Evolutionary conservation across 1,284 basidiomycete genomes (phyloP), one percentile per base, ranked within the genome.

Genomic region (Exsudoporus floridanus): DNA sequence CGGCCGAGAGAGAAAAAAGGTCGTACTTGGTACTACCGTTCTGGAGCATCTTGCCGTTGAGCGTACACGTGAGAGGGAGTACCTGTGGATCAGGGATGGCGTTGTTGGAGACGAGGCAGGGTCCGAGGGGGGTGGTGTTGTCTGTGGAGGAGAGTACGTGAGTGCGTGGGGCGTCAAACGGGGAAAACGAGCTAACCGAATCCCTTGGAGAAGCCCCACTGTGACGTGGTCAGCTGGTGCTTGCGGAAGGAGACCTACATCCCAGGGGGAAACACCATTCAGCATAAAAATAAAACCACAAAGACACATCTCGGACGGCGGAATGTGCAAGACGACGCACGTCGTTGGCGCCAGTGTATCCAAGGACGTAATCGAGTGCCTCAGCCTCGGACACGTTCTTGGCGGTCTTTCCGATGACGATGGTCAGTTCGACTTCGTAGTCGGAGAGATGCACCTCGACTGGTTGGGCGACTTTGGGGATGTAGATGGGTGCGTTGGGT

Each of bases 361-460:
- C 92, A 0, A 92, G 77, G 4, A 95, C 85, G 60, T 92, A 91
- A 62, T 91, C 82, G 46, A 93, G 72, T 0, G 92, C 92, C 5
- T 93, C 80, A 0, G 75, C 79, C 60, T 88, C 86, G 0, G 78
- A 76, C 8, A 94, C 90, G 62, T 95, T 73, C 73, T 87, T 90
- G 43, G 88, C 87, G 0, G 82, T 67, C 62, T 87, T 89, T 18
- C 90, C 91, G 41, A 96, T 90, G 52, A 96, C 86, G 57, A 95
- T 80, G 34, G 84, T 89, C 13, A 97, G 74, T 63, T 97, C 94
- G 43, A 91, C 86, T 67, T 97, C 94, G 64, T 93, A 96, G 70
- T 97, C 94, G 0, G 90, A 81, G 3, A 87, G 73, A 60, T 90
- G 84, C 43, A 82, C 83, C 21, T 86, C 77, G 2, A 84, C 77